Evolutionary conservation across 208 protist genomes (phyloP), one percentile per base, ranked within the genome.

Genomic region (Acanthamoeba divionensis): DNA sequence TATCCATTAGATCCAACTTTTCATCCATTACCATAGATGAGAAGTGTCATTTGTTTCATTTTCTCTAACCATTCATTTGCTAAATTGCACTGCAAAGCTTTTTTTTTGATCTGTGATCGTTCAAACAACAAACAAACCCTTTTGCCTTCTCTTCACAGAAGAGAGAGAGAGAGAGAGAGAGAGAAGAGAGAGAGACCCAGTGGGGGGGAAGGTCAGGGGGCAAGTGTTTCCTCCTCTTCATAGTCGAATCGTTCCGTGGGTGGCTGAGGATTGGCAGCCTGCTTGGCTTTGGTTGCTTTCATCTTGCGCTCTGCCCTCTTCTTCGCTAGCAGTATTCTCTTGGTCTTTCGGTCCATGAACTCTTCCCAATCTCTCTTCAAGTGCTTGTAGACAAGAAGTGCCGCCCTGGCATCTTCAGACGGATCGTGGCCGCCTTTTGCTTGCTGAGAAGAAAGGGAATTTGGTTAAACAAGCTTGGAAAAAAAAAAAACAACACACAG

Each of bases 311-410:
- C 69, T 41, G n/a, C n/a, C 69, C 57, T 80, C 69, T 80, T 80
- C 44, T 55, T 80, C 45, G 33, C 31, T 50, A 41, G 69, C 41
- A 80, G 33, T 6, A 24, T 60, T 4, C 41, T 41, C 24, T 89
- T 89, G 21, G 67, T 26, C 38, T 89, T 89, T 63, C 73, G 67
- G 38, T 52, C 44, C 1, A 89, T 44, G 57, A 75, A 71, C 57
- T 71, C 57, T 29, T 93, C 91, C 91, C 91, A 93, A 10, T 87
- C 67, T 12, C 54, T 54, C 12, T 55, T 33, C 18, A 69, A 62
- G 55, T 90, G 67, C 57, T 77, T 48, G 87, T 92, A 93, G 13
- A 93, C 6, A 44, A 60, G 8, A 54, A 93, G 45, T 9, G 89
- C 55, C 15, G 82, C 38, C 0, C 50, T 13, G 4, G 91, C 91